Conservation (phyloP, 371 early-diverging fungal species). For the Cokeromyces recurvatus region DNA sequence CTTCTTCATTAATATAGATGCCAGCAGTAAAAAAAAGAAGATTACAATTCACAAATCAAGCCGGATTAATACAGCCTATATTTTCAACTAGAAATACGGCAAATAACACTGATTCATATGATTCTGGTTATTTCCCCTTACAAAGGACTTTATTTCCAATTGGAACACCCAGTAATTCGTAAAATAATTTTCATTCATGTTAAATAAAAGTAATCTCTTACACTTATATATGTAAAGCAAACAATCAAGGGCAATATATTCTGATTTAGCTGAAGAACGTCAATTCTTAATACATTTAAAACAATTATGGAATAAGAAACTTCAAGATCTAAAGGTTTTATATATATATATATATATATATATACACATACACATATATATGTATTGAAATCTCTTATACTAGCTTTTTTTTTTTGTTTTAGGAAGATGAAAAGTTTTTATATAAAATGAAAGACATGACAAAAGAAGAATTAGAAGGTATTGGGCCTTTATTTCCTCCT, state of each 20-base stretch:
- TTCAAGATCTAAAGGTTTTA: conserved; percentile 4
- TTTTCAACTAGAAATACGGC: no score
- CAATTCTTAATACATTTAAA: conserved; percentile 3
- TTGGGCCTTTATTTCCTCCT: conserved; percentile 3
- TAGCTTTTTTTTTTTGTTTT: background rate
- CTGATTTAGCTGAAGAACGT: conserved; percentile 7
- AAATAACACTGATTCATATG: no score
- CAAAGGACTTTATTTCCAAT: conserved; percentile 1
- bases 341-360: no score
- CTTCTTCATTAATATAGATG: no score
- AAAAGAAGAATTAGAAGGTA: background rate
- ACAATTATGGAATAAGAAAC: conserved; percentile 6
- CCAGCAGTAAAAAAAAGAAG: no score
- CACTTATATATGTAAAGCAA: conserved; percentile 1
- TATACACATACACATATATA: no score
- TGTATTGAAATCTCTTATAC: no score
- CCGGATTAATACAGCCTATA: no score
- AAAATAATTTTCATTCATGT: background rate
- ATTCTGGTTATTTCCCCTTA: background rate
- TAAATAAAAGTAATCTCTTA: background rate
- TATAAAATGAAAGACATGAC: conserved; percentile 7
- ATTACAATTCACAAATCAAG: no score
- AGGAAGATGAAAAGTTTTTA: conserved; percentile 11
- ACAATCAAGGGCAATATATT: conserved; percentile 4
- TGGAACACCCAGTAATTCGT: conserved; percentile 5